phyloP scores from a whole-genome alignment of 78 protist genomes.

The Tieghemostelium lacteum region DNA sequence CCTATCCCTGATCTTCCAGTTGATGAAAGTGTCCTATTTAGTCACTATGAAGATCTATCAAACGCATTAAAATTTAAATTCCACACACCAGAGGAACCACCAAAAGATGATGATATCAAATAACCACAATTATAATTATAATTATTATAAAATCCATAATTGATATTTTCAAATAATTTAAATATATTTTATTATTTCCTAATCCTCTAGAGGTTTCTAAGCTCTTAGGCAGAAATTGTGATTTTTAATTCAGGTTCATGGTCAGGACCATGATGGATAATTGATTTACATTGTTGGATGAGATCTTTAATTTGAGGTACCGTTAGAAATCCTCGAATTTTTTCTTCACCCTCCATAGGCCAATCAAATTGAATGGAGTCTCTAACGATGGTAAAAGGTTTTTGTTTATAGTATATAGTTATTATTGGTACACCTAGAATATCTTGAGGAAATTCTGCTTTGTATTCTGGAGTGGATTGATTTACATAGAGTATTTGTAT shows the following conservation, averaged over 20 bases:
- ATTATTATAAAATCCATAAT: too few relatives aligned
- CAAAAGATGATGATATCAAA: too few relatives aligned
- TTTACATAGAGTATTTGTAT: constrained; percentile 18
- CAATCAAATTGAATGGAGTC: constrained; percentile 43
- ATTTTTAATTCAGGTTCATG: constrained; percentile 26
- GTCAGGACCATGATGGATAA: constrained; percentile 7
- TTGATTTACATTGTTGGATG: constrained; percentile 3
- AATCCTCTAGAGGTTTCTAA: too few relatives aligned
- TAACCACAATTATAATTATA: too few relatives aligned
- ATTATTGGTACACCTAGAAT: constrained; percentile 56
- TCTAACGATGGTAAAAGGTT: constrained; percentile 43
- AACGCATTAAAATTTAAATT: not conserved
- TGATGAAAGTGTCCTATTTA: not conserved
- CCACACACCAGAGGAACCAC: too few relatives aligned
- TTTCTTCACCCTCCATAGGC: constrained; percentile 36
- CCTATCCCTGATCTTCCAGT: not conserved
- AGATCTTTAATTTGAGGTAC: constrained; percentile 6
- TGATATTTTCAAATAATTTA: too few relatives aligned
- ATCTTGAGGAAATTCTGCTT: constrained; percentile 22
- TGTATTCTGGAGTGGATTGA: constrained; percentile 35
- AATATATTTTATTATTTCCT: too few relatives aligned
- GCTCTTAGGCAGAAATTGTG: too few relatives aligned
- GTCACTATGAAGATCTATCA: not conserved
- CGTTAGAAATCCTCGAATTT: constrained; percentile 3
- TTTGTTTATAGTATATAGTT: constrained; percentile 40